Percentiles rank a stretch among this genome's conserved stretches.
phyloP scores from a whole-genome alignment of 2,329 filamentous ascomycete species.

The Calycina herbarum region DNA sequence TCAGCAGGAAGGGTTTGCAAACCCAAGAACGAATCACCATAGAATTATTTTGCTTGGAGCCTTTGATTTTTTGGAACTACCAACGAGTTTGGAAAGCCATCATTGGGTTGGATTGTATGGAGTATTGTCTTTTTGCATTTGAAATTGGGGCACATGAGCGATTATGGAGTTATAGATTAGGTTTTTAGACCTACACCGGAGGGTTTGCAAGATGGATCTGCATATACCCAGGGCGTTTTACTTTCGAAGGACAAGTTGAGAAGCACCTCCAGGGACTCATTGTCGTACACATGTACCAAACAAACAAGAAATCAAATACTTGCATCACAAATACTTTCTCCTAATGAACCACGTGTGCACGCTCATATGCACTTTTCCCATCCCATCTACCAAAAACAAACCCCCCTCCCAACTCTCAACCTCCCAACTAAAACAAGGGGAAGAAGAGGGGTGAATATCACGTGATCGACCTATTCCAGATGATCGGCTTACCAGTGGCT shows the following conservation, averaged over 20 bases:
- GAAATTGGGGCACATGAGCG: constrained; percentile 3
- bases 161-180: neutral
- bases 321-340: too few relatives aligned
- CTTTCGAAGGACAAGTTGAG: neutral
- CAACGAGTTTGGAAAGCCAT: neutral
- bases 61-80: neutral
- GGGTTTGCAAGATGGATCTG: neutral
- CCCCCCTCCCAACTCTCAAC: too few relatives aligned
- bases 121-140: constrained; percentile 3
- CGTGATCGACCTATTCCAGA: too few relatives aligned
- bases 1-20: too few relatives aligned
- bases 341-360: too few relatives aligned
- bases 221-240: neutral
- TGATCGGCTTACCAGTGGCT: too few relatives aligned
- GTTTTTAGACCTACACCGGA: neutral
- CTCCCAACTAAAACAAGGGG: too few relatives aligned
- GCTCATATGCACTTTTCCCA: too few relatives aligned
- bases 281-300: neutral
- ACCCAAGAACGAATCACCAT: too few relatives aligned
- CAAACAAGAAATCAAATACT: constrained; percentile 1
- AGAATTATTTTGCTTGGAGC: neutral
- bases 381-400: too few relatives aligned
- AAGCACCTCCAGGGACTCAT: neutral
- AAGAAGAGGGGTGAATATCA: too few relatives aligned
- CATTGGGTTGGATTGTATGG: neutral